A percentile compares a stretch with the other conserved stretches of the same genome.
Conservation (phyloP, 2,329 filamentous ascomycete genomes). For the Exophiala sp. region DNA sequence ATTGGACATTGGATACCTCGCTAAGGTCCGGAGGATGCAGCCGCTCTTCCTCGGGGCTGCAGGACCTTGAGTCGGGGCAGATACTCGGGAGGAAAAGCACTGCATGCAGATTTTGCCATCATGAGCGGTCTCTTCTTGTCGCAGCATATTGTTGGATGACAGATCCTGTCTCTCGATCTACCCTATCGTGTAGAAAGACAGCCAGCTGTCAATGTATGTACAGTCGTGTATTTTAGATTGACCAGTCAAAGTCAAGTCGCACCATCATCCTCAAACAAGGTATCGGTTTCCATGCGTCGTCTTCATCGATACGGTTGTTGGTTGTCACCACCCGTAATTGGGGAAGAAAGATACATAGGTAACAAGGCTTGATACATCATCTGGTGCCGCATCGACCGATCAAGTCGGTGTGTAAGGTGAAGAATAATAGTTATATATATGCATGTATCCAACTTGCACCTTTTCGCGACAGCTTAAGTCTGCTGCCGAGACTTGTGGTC, state of each 20-base stretch:
- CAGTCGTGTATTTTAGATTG: neutral
- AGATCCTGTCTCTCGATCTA: neutral
- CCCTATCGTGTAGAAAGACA: neutral
- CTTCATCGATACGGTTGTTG: too few relatives aligned
- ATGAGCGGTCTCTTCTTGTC: neutral
- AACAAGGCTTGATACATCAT: too few relatives aligned
- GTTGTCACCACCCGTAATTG: too few relatives aligned
- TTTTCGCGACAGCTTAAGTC: too few relatives aligned
- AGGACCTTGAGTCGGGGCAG: neutral
- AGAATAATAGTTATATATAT: too few relatives aligned
- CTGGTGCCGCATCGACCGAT: too few relatives aligned
- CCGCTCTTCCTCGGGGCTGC: neutral
- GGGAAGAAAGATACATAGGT: too few relatives aligned
- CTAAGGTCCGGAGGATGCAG: neutral
- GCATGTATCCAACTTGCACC: too few relatives aligned
- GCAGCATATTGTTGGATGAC: neutral
- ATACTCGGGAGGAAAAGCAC: too few relatives aligned
- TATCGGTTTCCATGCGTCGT: too few relatives aligned
- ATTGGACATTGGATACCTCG: conserved; percentile 14
- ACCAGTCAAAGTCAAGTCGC: neutral
- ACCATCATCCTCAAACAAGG: neutral
- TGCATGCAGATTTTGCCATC: neutral
- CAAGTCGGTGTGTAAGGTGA: too few relatives aligned
- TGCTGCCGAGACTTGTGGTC: too few relatives aligned
- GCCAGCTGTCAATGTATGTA: neutral